Evolutionary conservation across 352 stramenopile genomes (phyloP), one percentile per base, ranked within the genome.

Genomic region (Pythium brachiatum): DNA sequence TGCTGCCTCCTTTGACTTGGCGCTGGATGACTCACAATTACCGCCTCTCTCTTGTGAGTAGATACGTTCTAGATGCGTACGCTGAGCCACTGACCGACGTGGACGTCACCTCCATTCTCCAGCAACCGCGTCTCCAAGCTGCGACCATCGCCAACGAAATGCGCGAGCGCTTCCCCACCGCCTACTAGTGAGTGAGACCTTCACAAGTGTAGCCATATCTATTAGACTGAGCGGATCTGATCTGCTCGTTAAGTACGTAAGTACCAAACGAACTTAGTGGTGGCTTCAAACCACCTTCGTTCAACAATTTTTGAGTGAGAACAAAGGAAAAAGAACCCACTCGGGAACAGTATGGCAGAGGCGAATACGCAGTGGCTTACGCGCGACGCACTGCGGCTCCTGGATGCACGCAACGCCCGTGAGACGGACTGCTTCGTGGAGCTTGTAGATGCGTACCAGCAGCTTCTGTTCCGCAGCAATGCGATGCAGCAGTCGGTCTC

Each of bases 371-470:
- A 51, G 39, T 76, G 69, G 69, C 74, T 92, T 60, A 53, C 64
- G 23, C 29, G 41, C 20, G 69, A 78, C 15, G 78, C 77, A n/a
- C 64, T 79, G 68, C 67, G 59, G 54, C 82, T 89, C 9, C 62
- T 94, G 48, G 70, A 88, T 44, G 69, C 73, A 38, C 82, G 85
- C 62, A 94, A 94, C 60, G 68, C 56, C 13, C 74, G 72, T 21
- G 82, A 94, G 61, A 79, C 78, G 53, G 69, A 78, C 25, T 70
- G 60, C 18, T 94, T 92, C 57, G 54, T 61, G 0, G 75, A 81
- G 15, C 66, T 94, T 3, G 78, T 94, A 43, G 52, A 70, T 11
- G 77, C 72, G 11, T 80, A 94, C 66, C 85, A 94, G 74, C 78
- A 92, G 69, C 66, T 94, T 11, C 61, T 94, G 13, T 74, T 78